These are phyloP conservation scores for Talaromyces sp. DNA, from an alignment of 2,329 filamentous ascomycete species.

Conservation along the genomic window DNA sequence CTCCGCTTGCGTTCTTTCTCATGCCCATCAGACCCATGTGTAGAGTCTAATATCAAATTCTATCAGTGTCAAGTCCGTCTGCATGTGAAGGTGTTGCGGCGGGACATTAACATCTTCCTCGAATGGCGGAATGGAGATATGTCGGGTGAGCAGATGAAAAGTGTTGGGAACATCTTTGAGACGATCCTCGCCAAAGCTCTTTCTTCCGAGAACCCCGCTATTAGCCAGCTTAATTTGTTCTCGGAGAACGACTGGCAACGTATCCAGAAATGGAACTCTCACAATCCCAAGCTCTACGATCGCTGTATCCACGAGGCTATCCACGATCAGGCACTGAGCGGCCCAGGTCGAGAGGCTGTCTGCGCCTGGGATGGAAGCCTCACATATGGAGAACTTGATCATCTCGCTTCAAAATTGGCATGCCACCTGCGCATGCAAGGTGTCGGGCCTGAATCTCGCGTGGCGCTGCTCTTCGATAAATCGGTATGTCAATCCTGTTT, in stretches of 20 bases:
- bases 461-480: slow-evolving; percentile 48
- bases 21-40: rapidly evolving
- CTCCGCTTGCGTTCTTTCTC: too few relatives aligned
- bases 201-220: slow-evolving; percentile 42
- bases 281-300: slow-evolving; percentile 42
- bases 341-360: slow-evolving; percentile 36
- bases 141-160: slow-evolving; percentile 43
- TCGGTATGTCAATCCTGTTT: slow-evolving; percentile 32
- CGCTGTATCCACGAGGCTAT: slow-evolving; percentile 44
- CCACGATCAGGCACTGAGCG: slow-evolving; percentile 40
- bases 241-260: slow-evolving; percentile 59
- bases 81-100: slow-evolving; percentile 38
- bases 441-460: slow-evolving; percentile 41
- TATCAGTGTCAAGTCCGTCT: slow-evolving; percentile 39
- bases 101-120: slow-evolving; percentile 40
- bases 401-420: slow-evolving; percentile 41
- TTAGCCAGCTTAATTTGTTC: slow-evolving; percentile 57
- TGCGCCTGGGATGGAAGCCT: slow-evolving; percentile 46
- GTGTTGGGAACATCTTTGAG: slow-evolving; percentile 58
- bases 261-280: slow-evolving; percentile 57
- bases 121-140: slow-evolving; percentile 44
- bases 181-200: slow-evolving; percentile 55
- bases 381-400: slow-evolving; percentile 41
- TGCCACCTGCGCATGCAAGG: slow-evolving; percentile 42
- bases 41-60: slow-evolving; percentile 3